Conservation (phyloP, 2,329 filamentous ascomycete genomes). For the Colletotrichum tropicale region DNA sequence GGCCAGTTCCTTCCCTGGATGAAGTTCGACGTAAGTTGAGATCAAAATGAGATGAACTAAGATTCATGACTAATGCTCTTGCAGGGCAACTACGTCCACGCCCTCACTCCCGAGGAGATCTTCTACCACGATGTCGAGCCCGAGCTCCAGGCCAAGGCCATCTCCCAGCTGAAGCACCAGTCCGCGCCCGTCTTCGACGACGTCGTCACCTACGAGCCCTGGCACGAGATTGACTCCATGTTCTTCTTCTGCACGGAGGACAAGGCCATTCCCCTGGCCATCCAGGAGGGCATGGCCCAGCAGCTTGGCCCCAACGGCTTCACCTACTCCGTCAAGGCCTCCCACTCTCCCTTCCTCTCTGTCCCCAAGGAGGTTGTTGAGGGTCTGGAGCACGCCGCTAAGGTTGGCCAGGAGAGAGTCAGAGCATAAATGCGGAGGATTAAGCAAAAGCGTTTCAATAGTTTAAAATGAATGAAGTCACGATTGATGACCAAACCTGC, state of each 20-base stretch:
- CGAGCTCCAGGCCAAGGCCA: constrained; percentile 9
- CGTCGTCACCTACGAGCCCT: constrained; percentile 27
- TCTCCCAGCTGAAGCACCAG: constrained; percentile 11
- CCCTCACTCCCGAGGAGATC: constrained; percentile 8
- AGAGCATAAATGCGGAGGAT: neutral
- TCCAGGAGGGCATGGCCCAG: constrained; percentile 26
- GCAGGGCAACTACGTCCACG: neutral
- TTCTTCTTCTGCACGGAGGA: constrained; percentile 29
- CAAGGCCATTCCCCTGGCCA: constrained; percentile 22
- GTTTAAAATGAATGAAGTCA: neutral
- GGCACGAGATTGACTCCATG: constrained; percentile 28
- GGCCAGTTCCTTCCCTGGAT: constrained; percentile 28
- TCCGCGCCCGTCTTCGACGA: constrained; percentile 22
- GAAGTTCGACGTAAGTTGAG: constrained; percentile 24
- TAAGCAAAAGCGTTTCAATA: neutral
- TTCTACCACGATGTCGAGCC: constrained; percentile 30
- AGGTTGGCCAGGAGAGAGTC: constrained; percentile 4
- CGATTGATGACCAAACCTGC: neutral
- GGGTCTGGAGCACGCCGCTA: neutral
- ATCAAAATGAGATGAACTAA: neutral
- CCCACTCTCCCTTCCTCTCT: constrained; percentile 8
- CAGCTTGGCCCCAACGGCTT: constrained; percentile 6
- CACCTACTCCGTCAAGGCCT: neutral
- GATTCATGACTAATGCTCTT: neutral
- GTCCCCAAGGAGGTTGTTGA: neutral